Evolutionary conservation across 768 basidiomycete species (phyloP), one percentile per base, ranked within the genome.

Genomic region (Goffeauzyma gilvescens): DNA sequence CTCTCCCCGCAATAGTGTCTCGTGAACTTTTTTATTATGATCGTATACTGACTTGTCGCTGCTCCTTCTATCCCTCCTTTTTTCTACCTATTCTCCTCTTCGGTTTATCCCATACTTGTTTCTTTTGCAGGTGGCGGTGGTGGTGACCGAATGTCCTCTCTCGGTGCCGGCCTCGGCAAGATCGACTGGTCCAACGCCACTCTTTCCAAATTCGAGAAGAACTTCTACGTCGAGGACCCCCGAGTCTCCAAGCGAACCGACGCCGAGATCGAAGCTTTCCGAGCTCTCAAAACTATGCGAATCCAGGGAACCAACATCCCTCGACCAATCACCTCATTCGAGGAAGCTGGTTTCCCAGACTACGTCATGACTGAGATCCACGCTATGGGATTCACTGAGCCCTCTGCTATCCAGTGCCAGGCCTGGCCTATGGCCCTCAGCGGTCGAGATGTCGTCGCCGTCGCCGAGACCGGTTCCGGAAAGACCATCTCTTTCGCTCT

Each of bases 401-500:
- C 93, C 0, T 87, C 90, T 6, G 79, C 93, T 37, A 96, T 98
- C 58, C 93, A 98, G 60, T 93, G 90, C 59, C 93, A 98, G 63
- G 81, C 89, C 14, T 98, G 93, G 93, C 93, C 93, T 0, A 96
- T 96, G 87, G 90, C 93, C 3, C 70, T 95, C 22, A 84, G 74
- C 37, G 90, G 90, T 42, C 73, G 85, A 48, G 90, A 98, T 65
- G 72, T 95, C 28, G 65, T 66, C 50, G 93, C 90, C 42, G 85
- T 98, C 54, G 89, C 93, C 27, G 89, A 95, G 65, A 98, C 93
- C 7, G 93, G 93, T 44, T 89, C 84, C 64, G 93, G 93, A 44
- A 98, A 98, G 70, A 98, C 93, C 6, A 95, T 98, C 44, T 76
- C 89, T 8, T 98, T 98, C 62, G 90, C 93, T 42, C 77, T 98